Evolutionary conservation across 202 grass and related monocot species (phyloP), one percentile per base, ranked within the genome.

Genomic region (Hordeum pubiflorum): DNA sequence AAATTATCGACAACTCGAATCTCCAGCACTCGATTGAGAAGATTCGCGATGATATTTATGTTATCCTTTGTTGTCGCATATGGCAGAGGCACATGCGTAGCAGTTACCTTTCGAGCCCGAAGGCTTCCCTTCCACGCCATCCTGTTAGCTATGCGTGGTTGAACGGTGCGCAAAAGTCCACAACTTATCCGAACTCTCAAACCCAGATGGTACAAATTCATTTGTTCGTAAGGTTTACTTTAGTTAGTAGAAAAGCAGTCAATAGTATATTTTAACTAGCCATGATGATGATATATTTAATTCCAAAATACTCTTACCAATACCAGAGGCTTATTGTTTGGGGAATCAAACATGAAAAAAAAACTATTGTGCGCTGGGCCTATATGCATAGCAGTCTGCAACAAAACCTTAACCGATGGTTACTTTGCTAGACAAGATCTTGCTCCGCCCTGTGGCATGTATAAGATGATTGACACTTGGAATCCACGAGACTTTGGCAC

Each of bases 401-500:
- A 77, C 14, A 27, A 44, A 50, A 85, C 55, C 78, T 72, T 72
- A 65, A 58, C 7, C n/a, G 4, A 20, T 43, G 38, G 48, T 0
- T 65, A 41, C 58, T 60, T 82, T 69, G 37, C 23, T 56, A 39
- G n/a, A 79, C 32, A 75, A 62, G 54, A 79, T 82, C 59, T 79
- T 62, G 50, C 79, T 79, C 82, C 69, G 14, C 29, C 38, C 4
- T 54, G 18, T 78, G 50, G 46, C 3, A 23, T 23, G 56, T 63
- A 70, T 52, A 64, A 52, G 74, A 79, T 79, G 46, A 72, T 60
- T 82, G 87, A 79, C 79, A 86, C 66, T 68, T 79, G 83, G 72
- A 79, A 86, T 59, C 79, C 83, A 78, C 21, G 4, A 73, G 18
- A 61, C 34, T 41, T 60, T 76, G 44, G 24, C 40, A 0, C 15